Conservation (phyloP, 2,329 filamentous ascomycete genomes). For the Paraphaeosphaeria minitans region DNA sequence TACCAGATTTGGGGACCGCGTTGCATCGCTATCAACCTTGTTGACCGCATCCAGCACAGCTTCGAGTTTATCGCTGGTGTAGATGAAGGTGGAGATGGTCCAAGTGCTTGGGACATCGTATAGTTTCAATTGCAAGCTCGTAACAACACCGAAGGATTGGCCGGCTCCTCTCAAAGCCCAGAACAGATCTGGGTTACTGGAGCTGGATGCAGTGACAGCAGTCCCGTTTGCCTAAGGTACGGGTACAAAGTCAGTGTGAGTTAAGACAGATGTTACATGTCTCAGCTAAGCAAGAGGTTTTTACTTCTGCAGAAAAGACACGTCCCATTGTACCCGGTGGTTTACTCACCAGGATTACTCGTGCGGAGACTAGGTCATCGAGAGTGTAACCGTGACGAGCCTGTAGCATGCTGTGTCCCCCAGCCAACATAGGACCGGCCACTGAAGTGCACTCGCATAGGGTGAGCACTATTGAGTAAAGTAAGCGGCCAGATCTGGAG, state of each 20-base stretch:
- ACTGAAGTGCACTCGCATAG: slow-evolving; percentile 51
- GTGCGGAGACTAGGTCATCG: slow-evolving; percentile 24
- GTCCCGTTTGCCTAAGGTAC: neutral
- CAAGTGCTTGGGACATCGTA: slow-evolving; percentile 14
- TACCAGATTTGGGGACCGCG: slow-evolving; percentile 17
- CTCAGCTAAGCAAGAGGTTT: neutral
- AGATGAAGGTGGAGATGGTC: slow-evolving; percentile 14
- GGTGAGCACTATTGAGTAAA: slow-evolving; percentile 18
- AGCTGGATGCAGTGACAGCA: slow-evolving; percentile 3
- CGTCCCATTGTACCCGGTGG: neutral
- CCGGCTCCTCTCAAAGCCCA: slow-evolving; percentile 49
- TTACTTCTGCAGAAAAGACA: too few species aligned
- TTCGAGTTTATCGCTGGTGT: slow-evolving; percentile 12
- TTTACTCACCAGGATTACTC: slow-evolving; percentile 30
- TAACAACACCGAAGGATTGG: slow-evolving; percentile 47
- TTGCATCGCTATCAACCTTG: slow-evolving; percentile 11
- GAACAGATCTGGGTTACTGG: slow-evolving; percentile 34
- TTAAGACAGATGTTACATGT: neutral
- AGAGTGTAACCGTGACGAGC: slow-evolving; percentile 16
- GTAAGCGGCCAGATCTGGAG: slow-evolving; percentile 3
- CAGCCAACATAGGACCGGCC: slow-evolving; percentile 61
- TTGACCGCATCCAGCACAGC: slow-evolving; percentile 13
- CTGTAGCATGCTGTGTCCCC: slow-evolving; percentile 57
- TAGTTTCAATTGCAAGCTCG: slow-evolving; percentile 15
- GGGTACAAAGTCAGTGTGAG: neutral